Percentiles rank a stretch among this genome's conserved stretches.
phyloP scores from a whole-genome alignment of 2,329 filamentous ascomycete species.

The Daldinia sp. region DNA sequence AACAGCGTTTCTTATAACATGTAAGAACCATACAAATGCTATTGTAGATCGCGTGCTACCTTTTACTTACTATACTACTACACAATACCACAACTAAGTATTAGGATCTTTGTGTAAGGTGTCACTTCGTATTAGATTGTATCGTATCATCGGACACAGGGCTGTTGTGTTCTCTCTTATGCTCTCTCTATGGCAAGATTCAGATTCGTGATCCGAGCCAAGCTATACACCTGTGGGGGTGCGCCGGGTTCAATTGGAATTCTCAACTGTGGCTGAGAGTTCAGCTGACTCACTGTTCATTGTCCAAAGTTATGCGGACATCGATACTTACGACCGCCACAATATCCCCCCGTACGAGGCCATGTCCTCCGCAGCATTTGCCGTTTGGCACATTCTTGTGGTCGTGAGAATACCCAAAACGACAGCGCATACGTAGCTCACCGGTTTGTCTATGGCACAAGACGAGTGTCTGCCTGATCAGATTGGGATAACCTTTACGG shows the following conservation, averaged over 20 bases:
- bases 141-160: slow-evolving; percentile 17
- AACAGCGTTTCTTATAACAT: background rate
- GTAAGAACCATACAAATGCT: background rate
- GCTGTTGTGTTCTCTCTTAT: slow-evolving; percentile 33
- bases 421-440: slow-evolving; percentile 39
- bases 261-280: slow-evolving; percentile 44
- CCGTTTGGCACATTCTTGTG: slow-evolving; percentile 32
- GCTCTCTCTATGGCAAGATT: slow-evolving; percentile 1
- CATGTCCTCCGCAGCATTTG: slow-evolving; percentile 35
- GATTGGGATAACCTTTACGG: slow-evolving; percentile 21
- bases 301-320: slow-evolving; percentile 39
- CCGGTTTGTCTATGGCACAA: slow-evolving; percentile 27
- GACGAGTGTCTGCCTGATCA: slow-evolving; percentile 40
- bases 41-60: slow-evolving; percentile 3
- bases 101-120: slow-evolving; percentile 20
- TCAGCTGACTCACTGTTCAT: slow-evolving; percentile 45
- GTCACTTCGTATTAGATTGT: slow-evolving; percentile 35
- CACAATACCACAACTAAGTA: background rate
- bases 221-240: slow-evolving; percentile 33
- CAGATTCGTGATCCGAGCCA: slow-evolving; percentile 23
- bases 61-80: background rate
- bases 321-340: slow-evolving; percentile 33
- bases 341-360: slow-evolving; percentile 34
- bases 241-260: slow-evolving; percentile 21
- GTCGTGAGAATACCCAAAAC: slow-evolving; percentile 35